phyloP scores from a whole-genome alignment of 768 basidiomycete genomes.

The Tricholomella constricta region DNA sequence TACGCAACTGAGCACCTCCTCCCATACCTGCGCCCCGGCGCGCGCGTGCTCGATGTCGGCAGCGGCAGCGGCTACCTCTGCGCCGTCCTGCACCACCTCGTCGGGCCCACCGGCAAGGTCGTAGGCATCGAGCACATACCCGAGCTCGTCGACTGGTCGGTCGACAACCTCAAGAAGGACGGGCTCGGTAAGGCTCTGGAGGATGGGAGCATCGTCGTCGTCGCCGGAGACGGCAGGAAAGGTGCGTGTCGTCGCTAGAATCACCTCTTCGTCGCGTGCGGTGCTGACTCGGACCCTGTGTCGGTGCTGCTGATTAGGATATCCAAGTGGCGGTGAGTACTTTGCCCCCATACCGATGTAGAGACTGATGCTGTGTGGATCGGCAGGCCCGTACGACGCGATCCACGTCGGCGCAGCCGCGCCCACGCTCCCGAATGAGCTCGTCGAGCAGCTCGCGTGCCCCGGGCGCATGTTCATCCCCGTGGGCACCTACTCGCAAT shows the following conservation, averaged over 20 bases:
- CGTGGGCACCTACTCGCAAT: constrained; percentile 63
- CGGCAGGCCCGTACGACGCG: constrained; percentile 67
- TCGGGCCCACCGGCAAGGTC: constrained; percentile 59
- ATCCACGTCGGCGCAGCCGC: constrained; percentile 97
- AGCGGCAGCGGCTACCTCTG: constrained; percentile 85
- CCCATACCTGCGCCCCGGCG: constrained; percentile 67
- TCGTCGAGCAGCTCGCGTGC: constrained; percentile 76
- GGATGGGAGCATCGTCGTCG: constrained; percentile 56
- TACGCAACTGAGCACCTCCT: constrained; percentile 81
- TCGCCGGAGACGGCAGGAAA: constrained; percentile 79
- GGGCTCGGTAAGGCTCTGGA: constrained; percentile 59
- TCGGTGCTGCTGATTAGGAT: constrained; percentile 30
- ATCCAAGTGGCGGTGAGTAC: constrained; percentile 34
- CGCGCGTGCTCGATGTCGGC: constrained; percentile 86
- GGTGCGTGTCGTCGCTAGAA: constrained; percentile 39
- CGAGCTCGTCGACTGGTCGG: constrained; percentile 72
- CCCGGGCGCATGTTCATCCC: constrained; percentile 93
- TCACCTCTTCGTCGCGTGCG: background rate
- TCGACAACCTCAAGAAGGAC: constrained; percentile 66
- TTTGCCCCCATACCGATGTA: background rate
- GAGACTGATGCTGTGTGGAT: background rate
- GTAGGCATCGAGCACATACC: constrained; percentile 92
- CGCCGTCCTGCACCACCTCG: constrained; percentile 81
- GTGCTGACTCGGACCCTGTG: too few species aligned
- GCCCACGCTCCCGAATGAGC: constrained; percentile 62